phyloP scores from a whole-genome alignment of 2,329 filamentous ascomycete species.

The Cladosporium sp. region DNA sequence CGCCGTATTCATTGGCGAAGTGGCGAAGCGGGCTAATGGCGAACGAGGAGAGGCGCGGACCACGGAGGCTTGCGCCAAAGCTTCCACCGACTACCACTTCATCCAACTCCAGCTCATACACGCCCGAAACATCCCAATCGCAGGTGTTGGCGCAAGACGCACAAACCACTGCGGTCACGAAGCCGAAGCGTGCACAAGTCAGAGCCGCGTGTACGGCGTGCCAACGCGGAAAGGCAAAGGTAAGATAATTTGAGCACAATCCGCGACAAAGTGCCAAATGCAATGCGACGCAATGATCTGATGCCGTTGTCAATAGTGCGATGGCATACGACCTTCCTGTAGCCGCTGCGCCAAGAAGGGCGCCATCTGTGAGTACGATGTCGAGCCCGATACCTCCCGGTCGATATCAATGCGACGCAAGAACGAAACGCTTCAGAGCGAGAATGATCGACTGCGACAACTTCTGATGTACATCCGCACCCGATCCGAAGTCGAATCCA shows the following conservation, averaged over 20 bases:
- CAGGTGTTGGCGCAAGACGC: constrained; percentile 2
- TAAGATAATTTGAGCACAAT: not conserved
- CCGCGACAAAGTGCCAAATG: too few relatives aligned
- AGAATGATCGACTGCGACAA: constrained; percentile 1
- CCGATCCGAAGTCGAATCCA: constrained; percentile 9
- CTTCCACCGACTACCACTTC: constrained; percentile 6
- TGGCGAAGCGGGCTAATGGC: constrained; percentile 1
- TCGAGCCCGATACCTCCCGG: constrained; percentile 10
- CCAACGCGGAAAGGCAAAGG: constrained; percentile 11
- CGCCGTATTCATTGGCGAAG: not conserved
- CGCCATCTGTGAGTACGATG: constrained; percentile 9
- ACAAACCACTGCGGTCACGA: not conserved
- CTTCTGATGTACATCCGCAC: constrained; percentile 5
- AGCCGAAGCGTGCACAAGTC: constrained; percentile 10
- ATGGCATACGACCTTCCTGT: constrained; percentile 6
- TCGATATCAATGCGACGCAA: constrained; percentile 9
- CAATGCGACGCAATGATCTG: too few relatives aligned
- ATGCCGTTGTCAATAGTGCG: not conserved
- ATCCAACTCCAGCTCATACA: constrained; percentile 1
- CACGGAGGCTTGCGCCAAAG: constrained; percentile 12
- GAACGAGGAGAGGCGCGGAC: constrained; percentile 11
- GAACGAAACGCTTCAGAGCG: constrained; percentile 8
- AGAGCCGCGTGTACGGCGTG: constrained; percentile 9
- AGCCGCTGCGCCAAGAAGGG: constrained; percentile 8
- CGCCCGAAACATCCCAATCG: not conserved